phyloP scores from a whole-genome alignment of 2,329 filamentous ascomycete genomes.

The Verticillium dahliae region DNA sequence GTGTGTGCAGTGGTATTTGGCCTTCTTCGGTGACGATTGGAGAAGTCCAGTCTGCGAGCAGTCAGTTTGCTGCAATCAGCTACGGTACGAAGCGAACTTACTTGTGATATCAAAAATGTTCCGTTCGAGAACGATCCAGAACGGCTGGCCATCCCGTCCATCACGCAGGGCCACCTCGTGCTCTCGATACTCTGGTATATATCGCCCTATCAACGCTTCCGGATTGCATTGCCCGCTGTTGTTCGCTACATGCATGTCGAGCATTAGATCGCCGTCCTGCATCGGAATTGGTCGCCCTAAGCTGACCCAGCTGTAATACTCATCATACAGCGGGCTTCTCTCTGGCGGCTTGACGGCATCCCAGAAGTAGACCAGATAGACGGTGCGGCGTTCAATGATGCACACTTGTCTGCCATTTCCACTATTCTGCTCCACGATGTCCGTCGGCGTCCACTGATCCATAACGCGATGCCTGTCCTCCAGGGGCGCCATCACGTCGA shows the following conservation, averaged over 20 bases:
- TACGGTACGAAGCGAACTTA: neutral
- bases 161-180: constrained; percentile 2
- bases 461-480: neutral
- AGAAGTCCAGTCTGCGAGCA: neutral
- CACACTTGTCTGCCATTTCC: neutral
- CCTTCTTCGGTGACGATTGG: neutral
- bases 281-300: neutral
- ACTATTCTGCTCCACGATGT: neutral
- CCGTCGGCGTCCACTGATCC: neutral
- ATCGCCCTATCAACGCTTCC: neutral
- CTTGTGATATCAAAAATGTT: constrained; percentile 10
- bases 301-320: neutral
- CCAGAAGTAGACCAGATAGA: neutral
- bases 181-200: neutral
- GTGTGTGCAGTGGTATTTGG: neutral
- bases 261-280: neutral
- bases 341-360: neutral
- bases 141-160: neutral
- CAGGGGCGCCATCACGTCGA: neutral
- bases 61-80: neutral
- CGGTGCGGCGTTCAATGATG: neutral
- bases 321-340: neutral
- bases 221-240: neutral
- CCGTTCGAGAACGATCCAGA: constrained; percentile 2
- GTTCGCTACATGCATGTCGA: neutral